phyloP scores from a whole-genome alignment of 2,329 filamentous ascomycete genomes.

The Fusarium nygamai region DNA sequence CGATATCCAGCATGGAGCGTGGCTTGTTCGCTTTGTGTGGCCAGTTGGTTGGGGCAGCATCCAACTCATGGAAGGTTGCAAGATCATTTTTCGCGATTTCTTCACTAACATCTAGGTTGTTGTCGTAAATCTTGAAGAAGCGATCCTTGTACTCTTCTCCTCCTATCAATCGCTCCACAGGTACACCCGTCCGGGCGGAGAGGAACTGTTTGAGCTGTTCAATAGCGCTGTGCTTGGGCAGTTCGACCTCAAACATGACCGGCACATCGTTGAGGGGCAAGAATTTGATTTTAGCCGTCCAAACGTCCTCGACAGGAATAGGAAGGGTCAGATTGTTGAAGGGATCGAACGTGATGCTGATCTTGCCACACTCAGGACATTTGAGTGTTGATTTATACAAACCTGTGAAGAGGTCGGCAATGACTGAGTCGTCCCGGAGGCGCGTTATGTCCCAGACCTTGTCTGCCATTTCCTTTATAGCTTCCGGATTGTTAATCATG shows the following conservation, averaged over 20 bases:
- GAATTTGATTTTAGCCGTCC: conserved; percentile 79
- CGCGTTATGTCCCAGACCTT: conserved; percentile 93
- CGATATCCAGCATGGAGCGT: conserved; percentile 62
- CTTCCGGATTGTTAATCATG: conserved; percentile 84
- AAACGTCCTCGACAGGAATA: conserved; percentile 85
- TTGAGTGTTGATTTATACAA: conserved; percentile 98
- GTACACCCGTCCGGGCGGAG: conserved; percentile 73
- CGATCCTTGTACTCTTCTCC: conserved; percentile 84
- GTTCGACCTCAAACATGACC: conserved; percentile 78
- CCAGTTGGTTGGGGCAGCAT: conserved; percentile 81
- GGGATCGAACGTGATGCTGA: conserved; percentile 98
- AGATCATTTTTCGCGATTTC: conserved; percentile 74
- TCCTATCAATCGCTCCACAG: conserved; percentile 74
- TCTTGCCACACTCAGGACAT: conserved; percentile 89
- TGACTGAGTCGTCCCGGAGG: conserved; percentile 91
- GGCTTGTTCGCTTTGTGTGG: conserved; percentile 65
- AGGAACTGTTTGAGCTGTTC: conserved; percentile 75
- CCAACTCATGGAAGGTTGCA: conserved; percentile 79
- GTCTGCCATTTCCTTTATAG: conserved; percentile 85
- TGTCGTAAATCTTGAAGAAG: conserved; percentile 88
- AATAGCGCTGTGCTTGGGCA: conserved; percentile 79
- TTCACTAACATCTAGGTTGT: conserved; percentile 74
- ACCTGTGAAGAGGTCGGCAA: conserved; percentile 94
- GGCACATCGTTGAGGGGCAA: conserved; percentile 79
- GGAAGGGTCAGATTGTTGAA: conserved; percentile 95